These are phyloP conservation scores for Serpula lacrymans DNA, from an alignment of 768 basidiomycete genomes.

Conservation along the genomic window DNA sequence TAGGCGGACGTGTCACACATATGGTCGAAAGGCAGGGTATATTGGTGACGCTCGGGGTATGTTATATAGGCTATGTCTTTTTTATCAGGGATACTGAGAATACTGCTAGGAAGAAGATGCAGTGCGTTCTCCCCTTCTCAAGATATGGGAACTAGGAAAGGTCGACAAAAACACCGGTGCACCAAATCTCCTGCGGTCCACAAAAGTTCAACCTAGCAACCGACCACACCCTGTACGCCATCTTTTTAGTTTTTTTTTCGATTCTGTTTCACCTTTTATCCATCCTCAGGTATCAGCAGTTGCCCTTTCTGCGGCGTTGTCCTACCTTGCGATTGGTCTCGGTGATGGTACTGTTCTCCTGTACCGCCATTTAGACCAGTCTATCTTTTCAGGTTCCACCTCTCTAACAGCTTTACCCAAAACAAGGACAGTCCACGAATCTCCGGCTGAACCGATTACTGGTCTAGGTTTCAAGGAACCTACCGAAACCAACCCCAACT, in stretches of 20 bases:
- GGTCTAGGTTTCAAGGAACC: slow-evolving; percentile 86
- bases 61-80: slow-evolving; percentile 23
- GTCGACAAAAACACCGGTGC: slow-evolving; percentile 60
- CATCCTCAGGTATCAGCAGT: slow-evolving; percentile 69
- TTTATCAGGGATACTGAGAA: slow-evolving; percentile 13
- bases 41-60: slow-evolving; percentile 85
- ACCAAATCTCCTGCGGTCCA: slow-evolving; percentile 67
- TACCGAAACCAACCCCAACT: slow-evolving; percentile 32
- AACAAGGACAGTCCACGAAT: slow-evolving; percentile 79
- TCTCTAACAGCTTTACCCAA: slow-evolving; percentile 81
- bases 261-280: slow-evolving; percentile 1
- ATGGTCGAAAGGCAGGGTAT: slow-evolving; percentile 80
- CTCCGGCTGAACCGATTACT: slow-evolving; percentile 84
- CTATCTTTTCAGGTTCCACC: slow-evolving; percentile 61
- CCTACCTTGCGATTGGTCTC: slow-evolving; percentile 90
- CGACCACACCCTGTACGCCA: slow-evolving; percentile 71
- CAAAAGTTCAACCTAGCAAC: slow-evolving; percentile 71
- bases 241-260: slow-evolving; percentile 1
- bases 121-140: slow-evolving; percentile 64
- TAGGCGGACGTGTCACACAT: slow-evolving; percentile 78
- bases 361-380: slow-evolving; percentile 90
- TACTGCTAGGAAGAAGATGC: slow-evolving; percentile 71
- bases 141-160: slow-evolving; percentile 85
- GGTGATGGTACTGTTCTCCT: slow-evolving; percentile 92
- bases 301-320: slow-evolving; percentile 71